Percentiles rank a stretch among this genome's conserved stretches.
phyloP scores from a whole-genome alignment of 805 yeast genomes.

The Candida sphagnicola region DNA sequence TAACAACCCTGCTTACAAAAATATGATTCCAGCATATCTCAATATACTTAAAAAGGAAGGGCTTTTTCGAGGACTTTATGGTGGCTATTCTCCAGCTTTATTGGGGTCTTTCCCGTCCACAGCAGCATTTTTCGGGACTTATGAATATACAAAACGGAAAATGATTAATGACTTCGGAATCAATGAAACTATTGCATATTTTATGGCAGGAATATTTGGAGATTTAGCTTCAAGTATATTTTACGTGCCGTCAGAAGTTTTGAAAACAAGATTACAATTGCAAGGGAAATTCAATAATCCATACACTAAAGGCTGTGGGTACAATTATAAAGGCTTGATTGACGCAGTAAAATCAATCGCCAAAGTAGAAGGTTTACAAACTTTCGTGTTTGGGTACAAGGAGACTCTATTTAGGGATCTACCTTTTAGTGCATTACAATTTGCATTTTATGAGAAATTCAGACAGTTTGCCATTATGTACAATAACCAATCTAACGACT shows the following conservation, averaged over 20 bases:
- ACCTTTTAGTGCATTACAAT: slow-evolving; percentile 94
- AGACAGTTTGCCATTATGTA: slow-evolving; percentile 54
- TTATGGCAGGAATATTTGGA: slow-evolving; percentile 88
- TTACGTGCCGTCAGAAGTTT: slow-evolving; percentile 93
- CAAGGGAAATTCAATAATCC: slow-evolving; percentile 87
- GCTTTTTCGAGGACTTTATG: slow-evolving; percentile 73
- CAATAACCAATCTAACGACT: slow-evolving; percentile 30
- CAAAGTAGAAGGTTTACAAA: slow-evolving; percentile 64
- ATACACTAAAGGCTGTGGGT: slow-evolving; percentile 67
- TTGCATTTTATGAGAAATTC: slow-evolving; percentile 89
- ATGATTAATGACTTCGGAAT: slow-evolving; percentile 59
- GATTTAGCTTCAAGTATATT: slow-evolving; percentile 84
- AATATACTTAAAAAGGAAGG: slow-evolving; percentile 87
- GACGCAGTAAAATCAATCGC: slow-evolving; percentile 69
- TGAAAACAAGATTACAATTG: slow-evolving; percentile 87
- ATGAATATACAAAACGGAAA: slow-evolving; percentile 73
- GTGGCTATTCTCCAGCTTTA: slow-evolving; percentile 91
- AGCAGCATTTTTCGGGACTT: slow-evolving; percentile 88
- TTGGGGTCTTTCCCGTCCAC: slow-evolving; percentile 93
- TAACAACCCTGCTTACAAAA: slow-evolving; percentile 58
- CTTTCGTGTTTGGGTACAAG: slow-evolving; percentile 87
- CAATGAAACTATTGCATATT: slow-evolving; percentile 77
- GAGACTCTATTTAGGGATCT: slow-evolving; percentile 90
- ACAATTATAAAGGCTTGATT: slow-evolving; percentile 72
- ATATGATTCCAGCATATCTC: slow-evolving; percentile 70